Conservation (phyloP, 1,284 basidiomycete genomes). For the Neolentinus lepideus region DNA sequence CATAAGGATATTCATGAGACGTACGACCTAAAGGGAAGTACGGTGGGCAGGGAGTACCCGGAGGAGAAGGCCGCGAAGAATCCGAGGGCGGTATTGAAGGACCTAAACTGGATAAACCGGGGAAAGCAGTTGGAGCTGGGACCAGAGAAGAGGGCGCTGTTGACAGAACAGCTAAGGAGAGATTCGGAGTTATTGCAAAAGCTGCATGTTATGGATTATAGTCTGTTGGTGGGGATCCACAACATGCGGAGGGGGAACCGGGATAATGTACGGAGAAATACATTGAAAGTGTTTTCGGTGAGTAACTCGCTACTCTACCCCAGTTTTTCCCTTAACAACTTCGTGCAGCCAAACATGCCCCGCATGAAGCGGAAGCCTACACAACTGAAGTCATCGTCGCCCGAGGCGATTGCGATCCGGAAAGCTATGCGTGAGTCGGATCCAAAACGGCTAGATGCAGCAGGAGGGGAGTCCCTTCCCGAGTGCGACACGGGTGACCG, state of each 20-base stretch:
- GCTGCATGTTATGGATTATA: conserved; percentile 95
- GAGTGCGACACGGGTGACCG: conserved; percentile 68
- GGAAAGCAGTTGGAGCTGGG: conserved; percentile 79
- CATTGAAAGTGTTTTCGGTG: conserved; percentile 89
- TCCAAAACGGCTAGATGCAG: conserved; percentile 57
- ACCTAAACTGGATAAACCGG: conserved; percentile 93
- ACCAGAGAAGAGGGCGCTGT: conserved; percentile 86
- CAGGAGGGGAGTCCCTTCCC: conserved; percentile 44
- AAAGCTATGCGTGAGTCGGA: conserved; percentile 83
- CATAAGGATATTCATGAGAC: conserved; percentile 98
- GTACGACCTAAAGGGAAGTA: conserved; percentile 94
- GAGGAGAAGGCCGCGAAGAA: conserved; percentile 81
- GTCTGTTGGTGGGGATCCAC: conserved; percentile 90
- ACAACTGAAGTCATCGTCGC: conserved; percentile 44
- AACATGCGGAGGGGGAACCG: conserved; percentile 86
- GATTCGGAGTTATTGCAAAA: conserved; percentile 83
- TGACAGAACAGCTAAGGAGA: conserved; percentile 84
- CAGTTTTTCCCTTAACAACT: background rate
- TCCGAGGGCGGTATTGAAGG: conserved; percentile 87
- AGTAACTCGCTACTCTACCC: too few species aligned
- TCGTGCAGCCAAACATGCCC: conserved; percentile 55
- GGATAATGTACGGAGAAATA: conserved; percentile 86
- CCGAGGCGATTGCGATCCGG: conserved; percentile 78
- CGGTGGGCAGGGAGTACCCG: conserved; percentile 83
- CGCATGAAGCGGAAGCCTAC: conserved; percentile 48